These are phyloP conservation scores for Phytopythium montanum DNA, from an alignment of 352 stramenopile species.

Conservation along the genomic window DNA sequence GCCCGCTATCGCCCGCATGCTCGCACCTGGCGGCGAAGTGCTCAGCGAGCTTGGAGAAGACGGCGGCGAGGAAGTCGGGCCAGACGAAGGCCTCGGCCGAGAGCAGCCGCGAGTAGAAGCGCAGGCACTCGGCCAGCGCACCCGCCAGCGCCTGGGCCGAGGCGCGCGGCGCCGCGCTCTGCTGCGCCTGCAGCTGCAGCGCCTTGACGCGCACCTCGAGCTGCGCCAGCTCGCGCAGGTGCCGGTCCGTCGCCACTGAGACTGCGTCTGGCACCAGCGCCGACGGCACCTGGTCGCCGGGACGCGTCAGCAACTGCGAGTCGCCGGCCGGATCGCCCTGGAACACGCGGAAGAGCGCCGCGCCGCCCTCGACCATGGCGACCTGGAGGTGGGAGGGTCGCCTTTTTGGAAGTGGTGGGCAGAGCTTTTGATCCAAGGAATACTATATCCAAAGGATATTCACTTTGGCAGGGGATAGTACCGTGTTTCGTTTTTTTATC, in stretches of 20 bases:
- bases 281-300: constrained; percentile 28
- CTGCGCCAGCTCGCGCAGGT: constrained; percentile 51
- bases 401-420: no score
- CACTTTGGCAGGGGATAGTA: no score
- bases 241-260: constrained; percentile 32
- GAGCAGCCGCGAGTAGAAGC: constrained; percentile 49
- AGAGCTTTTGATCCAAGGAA: no score
- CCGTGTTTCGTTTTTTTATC: no score
- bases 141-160: constrained; percentile 18
- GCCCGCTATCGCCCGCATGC: no score
- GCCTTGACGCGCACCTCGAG: constrained; percentile 60
- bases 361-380: constrained; percentile 40
- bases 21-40: constrained; percentile 47
- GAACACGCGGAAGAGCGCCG: constrained; percentile 59
- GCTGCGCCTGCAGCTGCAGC: constrained; percentile 30
- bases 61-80: constrained; percentile 54
- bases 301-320: constrained; percentile 15
- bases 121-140: constrained; percentile 38
- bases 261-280: constrained; percentile 8
- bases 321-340: constrained; percentile 35
- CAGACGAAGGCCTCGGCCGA: constrained; percentile 55
- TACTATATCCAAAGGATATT: no score
- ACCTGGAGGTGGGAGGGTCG: neutral
- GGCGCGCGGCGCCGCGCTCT: constrained; percentile 7
- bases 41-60: constrained; percentile 51